phyloP scores from a whole-genome alignment of 2,329 filamentous ascomycete genomes.

The Didymella lethalis region DNA sequence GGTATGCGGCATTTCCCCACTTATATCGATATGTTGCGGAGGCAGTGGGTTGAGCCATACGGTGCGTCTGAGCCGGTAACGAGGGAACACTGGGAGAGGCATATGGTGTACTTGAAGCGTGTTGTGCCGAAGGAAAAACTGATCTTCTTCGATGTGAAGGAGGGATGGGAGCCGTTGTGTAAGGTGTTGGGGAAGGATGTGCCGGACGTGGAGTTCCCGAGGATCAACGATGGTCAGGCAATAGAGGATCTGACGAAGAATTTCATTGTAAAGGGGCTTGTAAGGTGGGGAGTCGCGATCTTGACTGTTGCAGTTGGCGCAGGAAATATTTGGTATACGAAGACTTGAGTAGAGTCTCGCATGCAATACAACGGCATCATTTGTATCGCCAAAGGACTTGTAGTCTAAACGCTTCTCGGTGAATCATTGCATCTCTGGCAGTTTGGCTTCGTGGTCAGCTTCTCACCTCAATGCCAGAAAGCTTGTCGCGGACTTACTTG shows the following conservation, averaged over 20 bases:
- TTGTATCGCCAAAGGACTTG: too few relatives aligned
- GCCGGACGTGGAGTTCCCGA: neutral
- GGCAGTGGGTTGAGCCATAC: conserved; percentile 4
- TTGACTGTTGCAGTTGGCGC: neutral
- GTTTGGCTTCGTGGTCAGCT: too few relatives aligned
- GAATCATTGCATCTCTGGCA: too few relatives aligned
- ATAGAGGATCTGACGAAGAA: neutral
- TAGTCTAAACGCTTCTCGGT: too few relatives aligned
- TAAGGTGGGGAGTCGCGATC: neutral
- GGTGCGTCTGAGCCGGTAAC: neutral
- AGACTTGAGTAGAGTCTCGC: neutral
- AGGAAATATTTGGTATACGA: neutral
- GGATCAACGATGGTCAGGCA: conserved; percentile 3
- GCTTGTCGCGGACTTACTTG: too few relatives aligned
- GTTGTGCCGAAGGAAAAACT: neutral
- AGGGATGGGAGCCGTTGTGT: conserved; percentile 6
- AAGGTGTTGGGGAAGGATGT: conserved; percentile 4
- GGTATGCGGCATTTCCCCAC: neutral
- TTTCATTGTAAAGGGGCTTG: neutral
- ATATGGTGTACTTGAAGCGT: conserved; percentile 1
- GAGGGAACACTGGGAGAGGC: neutral
- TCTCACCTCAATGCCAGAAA: too few relatives aligned
- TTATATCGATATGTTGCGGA: neutral
- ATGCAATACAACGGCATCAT: neutral
- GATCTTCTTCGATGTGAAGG: conserved; percentile 6